A percentile compares a stretch with the other conserved stretches of the same genome.
phyloP scores from a whole-genome alignment of 2,329 filamentous ascomycete species.

The Penicillium sp. region DNA sequence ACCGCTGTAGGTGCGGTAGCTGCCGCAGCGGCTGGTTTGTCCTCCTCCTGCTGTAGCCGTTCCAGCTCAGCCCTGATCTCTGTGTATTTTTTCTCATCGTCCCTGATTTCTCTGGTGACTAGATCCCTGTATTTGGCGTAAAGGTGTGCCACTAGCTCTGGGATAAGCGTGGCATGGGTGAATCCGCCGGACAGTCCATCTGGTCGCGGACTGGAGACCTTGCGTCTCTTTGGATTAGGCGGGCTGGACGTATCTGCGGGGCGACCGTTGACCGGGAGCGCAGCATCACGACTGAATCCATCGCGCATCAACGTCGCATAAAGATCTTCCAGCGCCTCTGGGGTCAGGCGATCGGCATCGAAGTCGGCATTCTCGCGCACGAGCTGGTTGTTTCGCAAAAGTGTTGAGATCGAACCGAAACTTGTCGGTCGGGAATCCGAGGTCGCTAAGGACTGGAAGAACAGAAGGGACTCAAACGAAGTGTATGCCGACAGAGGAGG shows the following conservation, averaged over 20 bases:
- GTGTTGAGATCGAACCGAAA: constrained; percentile 64
- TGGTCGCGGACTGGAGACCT: constrained; percentile 57
- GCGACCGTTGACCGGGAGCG: constrained; percentile 20
- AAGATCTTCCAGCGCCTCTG: constrained; percentile 68
- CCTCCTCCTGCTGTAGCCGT: constrained; percentile 55
- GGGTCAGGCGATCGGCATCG: constrained; percentile 63
- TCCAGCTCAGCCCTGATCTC: constrained; percentile 59
- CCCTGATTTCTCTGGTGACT: constrained; percentile 59
- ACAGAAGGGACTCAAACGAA: constrained; percentile 72
- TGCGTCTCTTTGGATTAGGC: constrained; percentile 62
- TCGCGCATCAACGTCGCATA: constrained; percentile 70
- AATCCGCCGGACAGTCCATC: constrained; percentile 59
- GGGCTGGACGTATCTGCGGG: constrained; percentile 21
- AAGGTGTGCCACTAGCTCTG: constrained; percentile 61
- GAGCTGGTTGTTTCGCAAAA: constrained; percentile 64
- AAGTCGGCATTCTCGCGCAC: constrained; percentile 63
- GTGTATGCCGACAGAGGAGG: constrained; percentile 61
- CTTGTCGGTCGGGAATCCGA: constrained; percentile 57
- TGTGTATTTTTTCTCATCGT: constrained; percentile 62
- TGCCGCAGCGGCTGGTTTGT: constrained; percentile 35
- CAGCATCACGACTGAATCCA: constrained; percentile 49
- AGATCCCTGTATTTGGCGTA: constrained; percentile 66
- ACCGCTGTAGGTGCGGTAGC: constrained; percentile 2
- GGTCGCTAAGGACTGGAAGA: constrained; percentile 68
- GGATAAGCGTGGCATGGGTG: constrained; percentile 59